phyloP scores from a whole-genome alignment of 1,284 basidiomycete genomes.

The Gastroboletus turbinatus region DNA sequence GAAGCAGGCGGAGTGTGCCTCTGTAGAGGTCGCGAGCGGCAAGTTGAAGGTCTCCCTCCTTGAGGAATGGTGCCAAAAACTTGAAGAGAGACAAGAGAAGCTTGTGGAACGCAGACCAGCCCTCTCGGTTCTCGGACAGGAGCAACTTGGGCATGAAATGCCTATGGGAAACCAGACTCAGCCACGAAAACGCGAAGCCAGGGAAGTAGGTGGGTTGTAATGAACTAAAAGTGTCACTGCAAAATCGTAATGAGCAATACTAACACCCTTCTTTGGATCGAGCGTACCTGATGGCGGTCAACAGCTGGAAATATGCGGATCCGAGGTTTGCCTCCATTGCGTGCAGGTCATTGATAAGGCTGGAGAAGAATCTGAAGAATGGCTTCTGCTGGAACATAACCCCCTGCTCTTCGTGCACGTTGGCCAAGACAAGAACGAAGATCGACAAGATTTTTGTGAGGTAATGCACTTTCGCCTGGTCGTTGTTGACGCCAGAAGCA shows the following conservation, averaged over 20 bases:
- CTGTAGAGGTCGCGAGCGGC: slow-evolving; percentile 90
- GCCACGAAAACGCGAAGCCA: slow-evolving; percentile 98
- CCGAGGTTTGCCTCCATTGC: slow-evolving; percentile 82
- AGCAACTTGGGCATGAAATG: slow-evolving; percentile 97
- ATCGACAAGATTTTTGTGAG: slow-evolving; percentile 98
- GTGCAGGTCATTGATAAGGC: slow-evolving; percentile 89
- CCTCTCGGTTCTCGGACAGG: slow-evolving; percentile 82
- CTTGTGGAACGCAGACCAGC: slow-evolving; percentile 96
- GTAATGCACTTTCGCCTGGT: slow-evolving; percentile 95
- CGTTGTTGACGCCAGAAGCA: slow-evolving; percentile 83
- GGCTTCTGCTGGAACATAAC: slow-evolving; percentile 94
- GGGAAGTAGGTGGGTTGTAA: slow-evolving; percentile 97
- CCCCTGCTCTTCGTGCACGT: slow-evolving; percentile 93
- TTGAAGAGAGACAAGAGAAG: slow-evolving; percentile 90
- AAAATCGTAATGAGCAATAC: slow-evolving; percentile 13
- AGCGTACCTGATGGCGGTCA: slow-evolving; percentile 82
- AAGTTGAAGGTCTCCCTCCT: slow-evolving; percentile 74
- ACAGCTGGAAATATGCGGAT: slow-evolving; percentile 84
- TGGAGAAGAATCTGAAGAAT: slow-evolving; percentile 98
- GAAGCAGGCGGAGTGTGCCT: slow-evolving; percentile 87
- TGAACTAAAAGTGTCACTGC: slow-evolving; percentile 92
- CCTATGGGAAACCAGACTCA: slow-evolving; percentile 93
- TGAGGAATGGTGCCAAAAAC: slow-evolving; percentile 92
- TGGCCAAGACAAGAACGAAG: slow-evolving; percentile 93
- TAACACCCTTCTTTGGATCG: background rate